Percentiles rank a stretch among this genome's conserved stretches.
Evolutionary conservation across 345 rosid genomes (phyloP).

Genomic region (Punica granatum): DNA sequence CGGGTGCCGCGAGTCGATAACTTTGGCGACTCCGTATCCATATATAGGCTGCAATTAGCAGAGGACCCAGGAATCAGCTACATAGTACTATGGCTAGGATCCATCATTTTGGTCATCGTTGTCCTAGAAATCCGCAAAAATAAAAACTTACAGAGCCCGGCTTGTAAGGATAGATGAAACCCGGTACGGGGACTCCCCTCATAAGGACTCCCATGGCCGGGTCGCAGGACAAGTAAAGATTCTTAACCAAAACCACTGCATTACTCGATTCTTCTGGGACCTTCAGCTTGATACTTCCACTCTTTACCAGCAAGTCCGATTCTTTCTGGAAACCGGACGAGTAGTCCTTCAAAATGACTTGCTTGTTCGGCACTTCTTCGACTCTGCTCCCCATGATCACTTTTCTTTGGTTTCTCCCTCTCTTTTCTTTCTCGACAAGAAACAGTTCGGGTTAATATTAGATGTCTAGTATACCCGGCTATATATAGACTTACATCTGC

Average conservation of each 20-base stretch:
- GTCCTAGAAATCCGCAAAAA: no score
- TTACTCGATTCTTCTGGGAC: conserved; percentile 13
- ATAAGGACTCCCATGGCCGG: conserved; percentile 22
- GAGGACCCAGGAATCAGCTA: no score
- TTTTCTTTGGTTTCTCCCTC: no score
- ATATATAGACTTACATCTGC: no score
- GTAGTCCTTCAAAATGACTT: conserved; percentile 24
- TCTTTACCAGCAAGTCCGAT: conserved; percentile 16
- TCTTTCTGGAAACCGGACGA: conserved; percentile 20
- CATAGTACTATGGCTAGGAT: no score
- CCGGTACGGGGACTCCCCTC: conserved; percentile 3
- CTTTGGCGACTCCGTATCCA: conserved; percentile 14
- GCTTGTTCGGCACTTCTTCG: conserved; percentile 18
- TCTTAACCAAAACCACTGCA: conserved; percentile 22
- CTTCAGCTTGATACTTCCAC: conserved; percentile 6
- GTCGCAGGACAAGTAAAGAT: conserved; percentile 32
- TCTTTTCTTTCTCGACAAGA: no score
- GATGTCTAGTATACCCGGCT: no score
- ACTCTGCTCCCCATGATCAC: no score
- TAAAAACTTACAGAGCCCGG: conserved; percentile 11
- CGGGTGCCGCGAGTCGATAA: conserved; percentile 12
- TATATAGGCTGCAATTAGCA: conserved; percentile 9
- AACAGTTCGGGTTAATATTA: no score
- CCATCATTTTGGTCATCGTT: no score
- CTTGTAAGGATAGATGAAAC: conserved; percentile 1